Evolutionary conservation across 208 protist genomes (phyloP), one percentile per base, ranked within the genome.

Genomic region (Trypanosoma conorhini): DNA sequence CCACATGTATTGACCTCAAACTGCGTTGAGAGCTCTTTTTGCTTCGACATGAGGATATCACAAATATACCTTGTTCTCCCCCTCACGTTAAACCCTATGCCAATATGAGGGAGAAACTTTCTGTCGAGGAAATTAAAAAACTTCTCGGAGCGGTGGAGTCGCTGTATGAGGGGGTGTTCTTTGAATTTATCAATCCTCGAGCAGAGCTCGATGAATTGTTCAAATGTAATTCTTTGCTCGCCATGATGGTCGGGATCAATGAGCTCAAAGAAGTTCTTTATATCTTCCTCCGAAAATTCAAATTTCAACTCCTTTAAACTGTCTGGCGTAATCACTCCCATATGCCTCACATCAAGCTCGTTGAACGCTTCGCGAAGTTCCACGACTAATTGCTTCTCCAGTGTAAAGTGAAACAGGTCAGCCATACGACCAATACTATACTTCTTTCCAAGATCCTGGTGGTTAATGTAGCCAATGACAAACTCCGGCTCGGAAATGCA

Each of bases 401-500:
- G 72, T 67, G 92, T 83, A 68, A 88, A 94, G 70, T 95, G 85
- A 72, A 95, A 94, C 31, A 97, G 74, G 59, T 91, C 80, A 1
- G 74, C 81, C 84, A 97, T 91, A 57, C 80, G 80, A 35, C 52
- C 69, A 35, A 96, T 68, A 72, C 91, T 78, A 63, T 94, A 95
- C 69, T 91, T 90, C 67, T 91, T 92, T 22, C 86, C 86, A 30
- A 77, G 65, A 67, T 91, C 89, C 68, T 92, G 85, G 62, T 94
- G 83, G 62, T 77, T 80, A 0, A 80, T 91, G 82, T 83, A 97
- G 24, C 92, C 92, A 40, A 89, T 76, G 50, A 94, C 68, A 70
- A 97, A 97, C 48, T 95, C 82, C 75, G 91, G 88, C 69, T 95
- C 85, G n/a, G 89, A 91, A 46, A 97, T 94, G 33, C 85, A 76